Conservation (phyloP, 1,284 basidiomycete species). For the Boletus semigastroideus region DNA sequence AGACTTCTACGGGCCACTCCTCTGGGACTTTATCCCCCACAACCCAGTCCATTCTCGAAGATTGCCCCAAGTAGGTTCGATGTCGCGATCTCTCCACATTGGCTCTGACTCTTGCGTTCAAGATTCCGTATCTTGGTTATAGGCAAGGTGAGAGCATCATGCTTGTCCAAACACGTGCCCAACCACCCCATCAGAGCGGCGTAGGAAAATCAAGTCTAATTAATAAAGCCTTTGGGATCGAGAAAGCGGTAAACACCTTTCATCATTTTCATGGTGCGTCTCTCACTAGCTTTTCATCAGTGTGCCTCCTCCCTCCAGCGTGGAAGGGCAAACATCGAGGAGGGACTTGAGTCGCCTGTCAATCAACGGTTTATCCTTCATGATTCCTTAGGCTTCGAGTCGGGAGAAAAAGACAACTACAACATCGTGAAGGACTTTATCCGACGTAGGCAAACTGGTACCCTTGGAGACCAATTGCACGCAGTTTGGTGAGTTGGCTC, state of each 20-base stretch:
- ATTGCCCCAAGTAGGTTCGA: not conserved
- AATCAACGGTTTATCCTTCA: conserved; percentile 6
- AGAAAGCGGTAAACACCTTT: not conserved
- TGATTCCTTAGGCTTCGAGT: conserved; percentile 4
- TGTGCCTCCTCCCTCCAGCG: not conserved
- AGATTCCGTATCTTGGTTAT: conserved; percentile 12
- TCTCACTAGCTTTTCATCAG: not conserved
- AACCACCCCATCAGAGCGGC: not conserved
- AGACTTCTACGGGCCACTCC: not conserved
- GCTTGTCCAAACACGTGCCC: not conserved
- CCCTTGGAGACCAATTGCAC: not conserved
- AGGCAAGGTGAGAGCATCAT: not conserved
- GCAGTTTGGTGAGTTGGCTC: not conserved
- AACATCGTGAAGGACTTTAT: conserved; percentile 1
- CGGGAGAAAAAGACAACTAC: conserved; percentile 1
- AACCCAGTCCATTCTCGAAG: not conserved
- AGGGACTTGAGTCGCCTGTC: not conserved
- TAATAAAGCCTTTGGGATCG: conserved; percentile 1
- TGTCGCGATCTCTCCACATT: not conserved
- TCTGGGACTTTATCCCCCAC: not conserved
- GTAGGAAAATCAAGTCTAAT: conserved; percentile 7
- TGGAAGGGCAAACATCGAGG: not conserved
- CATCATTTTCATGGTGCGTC: not conserved
- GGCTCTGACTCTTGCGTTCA: not conserved
- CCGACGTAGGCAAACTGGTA: not conserved